Evolutionary conservation across 148 eudicot species (phyloP), one percentile per base, ranked within the genome.

Genomic region (Bassia scoparia): DNA sequence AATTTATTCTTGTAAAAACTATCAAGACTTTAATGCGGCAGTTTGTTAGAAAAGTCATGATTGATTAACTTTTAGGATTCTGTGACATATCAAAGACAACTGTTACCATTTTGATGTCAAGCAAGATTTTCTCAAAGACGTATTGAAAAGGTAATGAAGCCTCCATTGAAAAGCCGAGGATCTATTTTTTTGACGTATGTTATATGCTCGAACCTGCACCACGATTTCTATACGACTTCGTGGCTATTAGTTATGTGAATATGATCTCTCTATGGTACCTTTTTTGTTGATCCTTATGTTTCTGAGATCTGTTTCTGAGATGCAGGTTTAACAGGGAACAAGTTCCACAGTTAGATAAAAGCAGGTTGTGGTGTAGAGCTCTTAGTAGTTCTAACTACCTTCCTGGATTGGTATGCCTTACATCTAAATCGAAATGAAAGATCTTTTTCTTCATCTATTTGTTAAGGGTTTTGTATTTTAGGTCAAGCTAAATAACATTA

Each of bases 331-430:
- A 71, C 30, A 80, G 64, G 77, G 85, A 81, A 26, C 96, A 95
- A 78, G 96, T 95, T 80, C 80, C 76, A 37, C 87, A 84, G 74
- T 70, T 91, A 82, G 97, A 95, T 74, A 84, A 68, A 77, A 89
- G 84, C 79, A 86, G 82, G 78, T 88, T 87, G 46, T 91, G 97
- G 98, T 84, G 97, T 35, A 87, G 97, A 79, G 98, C 98, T 70
- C 97, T 94, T 86, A 96, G 91, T 89, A 97, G 96, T 18, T 91
- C 97, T 34, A 91, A 95, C 77, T 95, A 95, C 80, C 93, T 95
- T 61, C 98, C 98, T 79, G 98, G 97, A 83, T 85, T 89, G 97
- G 98, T 94, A 89, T 64, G 33, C 29, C 43, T 34, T 62, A 46
- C 35, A 17, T 44, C 53, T 74, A 23, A 26, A 46, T 53, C 43